Conservation (phyloP, 23 red algal species). For the Gracilaria vermiculophylla region DNA sequence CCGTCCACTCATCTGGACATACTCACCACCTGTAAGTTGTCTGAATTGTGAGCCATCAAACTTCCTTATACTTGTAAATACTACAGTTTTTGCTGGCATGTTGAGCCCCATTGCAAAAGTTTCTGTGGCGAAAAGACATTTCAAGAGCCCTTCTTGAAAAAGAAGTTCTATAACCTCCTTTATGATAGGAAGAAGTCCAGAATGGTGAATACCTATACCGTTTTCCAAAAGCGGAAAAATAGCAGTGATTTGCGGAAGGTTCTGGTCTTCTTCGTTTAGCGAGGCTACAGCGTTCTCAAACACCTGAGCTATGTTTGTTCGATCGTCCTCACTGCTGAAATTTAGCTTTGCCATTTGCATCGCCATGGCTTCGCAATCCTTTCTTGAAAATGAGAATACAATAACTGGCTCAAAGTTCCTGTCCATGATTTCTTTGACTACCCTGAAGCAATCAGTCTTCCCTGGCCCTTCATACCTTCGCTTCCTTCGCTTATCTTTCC, state of each 20-base stretch:
- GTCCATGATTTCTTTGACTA: slow-evolving; percentile 82
- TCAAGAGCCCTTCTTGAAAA: slow-evolving; percentile 93
- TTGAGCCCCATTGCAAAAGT: slow-evolving; percentile 99
- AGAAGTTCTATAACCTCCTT: slow-evolving; percentile 98
- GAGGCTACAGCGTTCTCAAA: slow-evolving; percentile 80
- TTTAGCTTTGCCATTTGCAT: slow-evolving; percentile 78
- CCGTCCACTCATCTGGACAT: slow-evolving; percentile 96
- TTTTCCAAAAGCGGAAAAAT: slow-evolving; percentile 75
- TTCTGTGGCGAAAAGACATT: slow-evolving; percentile 98
- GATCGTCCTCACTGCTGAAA: slow-evolving; percentile 90
- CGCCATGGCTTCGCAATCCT: slow-evolving; percentile 88
- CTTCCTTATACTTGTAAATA: slow-evolving; percentile 88
- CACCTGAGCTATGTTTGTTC: slow-evolving; percentile 64
- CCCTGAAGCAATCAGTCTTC: slow-evolving; percentile 66
- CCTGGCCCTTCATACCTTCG: slow-evolving; percentile 19
- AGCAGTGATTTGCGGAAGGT: slow-evolving; percentile 86
- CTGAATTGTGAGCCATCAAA: slow-evolving; percentile 86
- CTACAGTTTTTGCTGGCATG: slow-evolving; percentile 94
- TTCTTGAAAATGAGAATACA: slow-evolving; percentile 79
- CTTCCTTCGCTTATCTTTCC: slow-evolving; percentile 37
- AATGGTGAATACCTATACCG: slow-evolving; percentile 98
- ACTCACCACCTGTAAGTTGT: slow-evolving; percentile 80
- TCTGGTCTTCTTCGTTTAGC: slow-evolving; percentile 76
- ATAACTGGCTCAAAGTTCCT: slow-evolving; percentile 75
- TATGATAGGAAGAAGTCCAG: slow-evolving; percentile 93